These are phyloP conservation scores for Monosporascus sp. DNA, from an alignment of 2,329 filamentous ascomycete genomes.

Conservation along the genomic window DNA sequence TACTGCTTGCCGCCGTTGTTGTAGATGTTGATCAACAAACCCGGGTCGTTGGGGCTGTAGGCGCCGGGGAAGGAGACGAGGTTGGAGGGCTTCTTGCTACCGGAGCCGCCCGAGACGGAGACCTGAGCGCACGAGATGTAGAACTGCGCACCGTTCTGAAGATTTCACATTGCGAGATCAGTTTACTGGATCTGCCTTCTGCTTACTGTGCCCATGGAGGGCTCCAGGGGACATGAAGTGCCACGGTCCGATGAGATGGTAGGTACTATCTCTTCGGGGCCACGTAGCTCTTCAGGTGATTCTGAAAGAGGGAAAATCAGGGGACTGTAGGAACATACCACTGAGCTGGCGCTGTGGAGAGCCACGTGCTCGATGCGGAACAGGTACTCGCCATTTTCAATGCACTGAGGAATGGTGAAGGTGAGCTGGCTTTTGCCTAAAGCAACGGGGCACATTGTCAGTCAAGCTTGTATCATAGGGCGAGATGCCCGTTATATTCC, in stretches of 20 bases:
- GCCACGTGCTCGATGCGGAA: conserved; percentile 33
- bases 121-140: conserved; percentile 31
- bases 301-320: no score
- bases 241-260: no score
- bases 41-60: conserved; percentile 32
- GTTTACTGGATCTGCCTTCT: not conserved
- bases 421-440: conserved; percentile 19
- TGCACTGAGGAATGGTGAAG: conserved; percentile 28
- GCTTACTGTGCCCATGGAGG: no score
- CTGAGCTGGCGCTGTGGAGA: conserved; percentile 25
- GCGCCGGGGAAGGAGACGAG: conserved; percentile 27
- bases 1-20: conserved; percentile 23
- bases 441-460: not conserved
- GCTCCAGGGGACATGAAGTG: no score
- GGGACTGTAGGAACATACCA: not conserved
- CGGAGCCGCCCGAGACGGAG: conserved; percentile 26
- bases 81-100: conserved; percentile 16
- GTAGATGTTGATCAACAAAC: conserved; percentile 28
- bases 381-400: conserved; percentile 31
- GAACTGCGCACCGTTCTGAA: conserved; percentile 28
- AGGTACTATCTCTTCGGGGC: no score
- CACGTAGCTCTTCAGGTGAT: no score
- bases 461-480: not conserved
- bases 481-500: no score
- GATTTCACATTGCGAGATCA: not conserved